Evolutionary conservation across 768 basidiomycete genomes (phyloP).

Genomic region (Strobilomyces dryophilus): DNA sequence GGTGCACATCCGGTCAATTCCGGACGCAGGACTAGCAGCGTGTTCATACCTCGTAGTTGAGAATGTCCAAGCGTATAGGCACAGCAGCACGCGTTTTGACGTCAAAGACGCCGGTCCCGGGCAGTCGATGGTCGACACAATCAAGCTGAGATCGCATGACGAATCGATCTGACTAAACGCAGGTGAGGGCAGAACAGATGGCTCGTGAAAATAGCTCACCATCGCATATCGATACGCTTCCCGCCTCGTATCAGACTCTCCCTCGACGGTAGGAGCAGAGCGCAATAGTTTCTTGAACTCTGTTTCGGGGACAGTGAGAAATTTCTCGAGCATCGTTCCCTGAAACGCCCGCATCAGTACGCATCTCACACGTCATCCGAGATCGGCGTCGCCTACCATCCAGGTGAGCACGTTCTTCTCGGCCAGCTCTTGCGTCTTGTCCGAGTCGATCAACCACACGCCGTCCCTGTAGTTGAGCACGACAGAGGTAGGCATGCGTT

Average conservation of each 20-base stretch:
- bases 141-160: conserved; percentile 96
- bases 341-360: conserved; percentile 25
- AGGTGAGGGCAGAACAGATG: background rate
- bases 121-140: conserved; percentile 73
- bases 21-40: background rate
- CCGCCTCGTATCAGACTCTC: conserved; percentile 35
- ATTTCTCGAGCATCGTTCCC: conserved; percentile 89
- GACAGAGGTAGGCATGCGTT: conserved; percentile 72
- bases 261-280: conserved; percentile 20
- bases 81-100: conserved; percentile 91
- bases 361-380: too few relatives aligned
- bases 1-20: background rate
- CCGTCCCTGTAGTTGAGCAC: conserved; percentile 62
- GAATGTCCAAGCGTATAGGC: conserved; percentile 76
- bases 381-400: conserved; percentile 48
- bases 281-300: conserved; percentile 61
- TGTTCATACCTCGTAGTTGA: conserved; percentile 65
- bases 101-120: conserved; percentile 91
- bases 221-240: conserved; percentile 88
- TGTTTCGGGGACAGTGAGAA: conserved; percentile 61
- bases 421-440: conserved; percentile 36
- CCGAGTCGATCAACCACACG: conserved; percentile 63
- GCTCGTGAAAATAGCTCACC: conserved; percentile 37
- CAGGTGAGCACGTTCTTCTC: conserved; percentile 72
- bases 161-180: conserved; percentile 42